These are phyloP conservation scores for Candida gorgasii DNA, from an alignment of 805 yeast genomes.

Conservation along the genomic window DNA sequence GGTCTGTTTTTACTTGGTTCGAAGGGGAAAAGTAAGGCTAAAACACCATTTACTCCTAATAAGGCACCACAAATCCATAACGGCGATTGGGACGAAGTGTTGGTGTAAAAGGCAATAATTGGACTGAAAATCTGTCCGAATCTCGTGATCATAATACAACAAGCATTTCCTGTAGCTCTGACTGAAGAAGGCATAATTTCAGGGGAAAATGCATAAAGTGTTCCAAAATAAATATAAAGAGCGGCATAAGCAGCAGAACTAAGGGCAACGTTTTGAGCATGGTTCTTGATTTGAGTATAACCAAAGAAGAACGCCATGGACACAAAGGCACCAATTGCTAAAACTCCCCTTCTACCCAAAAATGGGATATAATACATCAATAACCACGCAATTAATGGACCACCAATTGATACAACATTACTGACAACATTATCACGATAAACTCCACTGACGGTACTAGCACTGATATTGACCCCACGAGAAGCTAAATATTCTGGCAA, in stretches of 20 bases:
- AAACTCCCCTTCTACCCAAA: conserved; percentile 58
- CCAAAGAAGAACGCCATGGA: conserved; percentile 62
- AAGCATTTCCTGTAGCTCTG: conserved; percentile 37
- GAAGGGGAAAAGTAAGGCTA: conserved; percentile 35
- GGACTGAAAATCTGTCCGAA: conserved; percentile 33
- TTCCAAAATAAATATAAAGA: conserved; percentile 37
- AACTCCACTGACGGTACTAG: conserved; percentile 36
- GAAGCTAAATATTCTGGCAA: conserved; percentile 52
- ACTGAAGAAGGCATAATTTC: conserved; percentile 38
- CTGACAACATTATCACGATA: conserved; percentile 52
- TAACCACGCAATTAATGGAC: conserved; percentile 54
- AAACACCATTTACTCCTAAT: conserved; percentile 31
- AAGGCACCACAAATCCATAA: conserved; percentile 39
- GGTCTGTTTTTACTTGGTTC: conserved; percentile 35
- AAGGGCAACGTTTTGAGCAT: conserved; percentile 45
- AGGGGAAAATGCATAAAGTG: conserved; percentile 36
- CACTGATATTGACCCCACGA: conserved; percentile 50
- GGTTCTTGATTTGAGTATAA: conserved; percentile 57
- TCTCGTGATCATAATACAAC: conserved; percentile 32
- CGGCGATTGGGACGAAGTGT: conserved; percentile 30
- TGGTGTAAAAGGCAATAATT: conserved; percentile 32
- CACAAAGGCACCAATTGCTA: conserved; percentile 52
- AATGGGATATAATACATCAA: conserved; percentile 25
- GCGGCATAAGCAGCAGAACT: conserved; percentile 46
- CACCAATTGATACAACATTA: conserved; percentile 49